A percentile compares a stretch with the other conserved stretches of the same genome.
These are phyloP conservation scores for Rosellinia necatrix DNA, from an alignment of 2,329 filamentous ascomycete species.

Conservation along the genomic window DNA sequence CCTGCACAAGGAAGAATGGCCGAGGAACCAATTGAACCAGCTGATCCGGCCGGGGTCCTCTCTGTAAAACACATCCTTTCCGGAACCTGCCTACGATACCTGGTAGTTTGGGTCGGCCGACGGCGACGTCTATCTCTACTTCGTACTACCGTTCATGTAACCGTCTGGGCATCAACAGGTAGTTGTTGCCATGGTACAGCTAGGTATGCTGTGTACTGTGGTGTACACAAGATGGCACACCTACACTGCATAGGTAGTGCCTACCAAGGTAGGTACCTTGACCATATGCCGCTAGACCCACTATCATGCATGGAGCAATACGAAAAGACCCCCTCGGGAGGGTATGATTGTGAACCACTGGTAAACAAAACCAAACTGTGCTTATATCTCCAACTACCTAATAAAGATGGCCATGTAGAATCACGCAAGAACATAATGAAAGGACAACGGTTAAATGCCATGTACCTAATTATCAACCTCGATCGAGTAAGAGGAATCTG, in stretches of 20 bases:
- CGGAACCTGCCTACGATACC: too few relatives aligned
- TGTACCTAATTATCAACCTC: too few relatives aligned
- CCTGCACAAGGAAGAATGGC: slow-evolving; percentile 10
- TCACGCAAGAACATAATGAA: background rate
- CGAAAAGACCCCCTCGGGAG: slow-evolving; percentile 11
- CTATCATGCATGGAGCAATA: slow-evolving; percentile 14
- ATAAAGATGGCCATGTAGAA: background rate
- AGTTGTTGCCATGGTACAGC: too few relatives aligned
- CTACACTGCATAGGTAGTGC: too few relatives aligned
- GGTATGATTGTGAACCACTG: too few relatives aligned
- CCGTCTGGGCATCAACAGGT: too few relatives aligned
- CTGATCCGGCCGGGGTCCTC: background rate
- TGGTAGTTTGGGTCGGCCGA: too few relatives aligned
- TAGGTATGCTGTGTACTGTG: background rate
- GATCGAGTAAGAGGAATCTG: too few relatives aligned
- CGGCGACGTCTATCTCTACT: too few relatives aligned
- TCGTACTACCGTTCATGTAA: too few relatives aligned
- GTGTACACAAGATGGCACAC: too few relatives aligned
- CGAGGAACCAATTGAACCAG: slow-evolving; percentile 3
- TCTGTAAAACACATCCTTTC: slow-evolving; percentile 14
- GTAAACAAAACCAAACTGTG: too few relatives aligned
- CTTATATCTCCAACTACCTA: slow-evolving; percentile 4
- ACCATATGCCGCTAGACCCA: slow-evolving; percentile 3
- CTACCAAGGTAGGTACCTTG: background rate
- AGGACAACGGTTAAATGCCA: background rate